Percentiles rank a stretch among this genome's conserved stretches.
These are phyloP conservation scores for Podaxis carcinomalis DNA, from an alignment of 768 basidiomycete species.

Conservation along the genomic window DNA sequence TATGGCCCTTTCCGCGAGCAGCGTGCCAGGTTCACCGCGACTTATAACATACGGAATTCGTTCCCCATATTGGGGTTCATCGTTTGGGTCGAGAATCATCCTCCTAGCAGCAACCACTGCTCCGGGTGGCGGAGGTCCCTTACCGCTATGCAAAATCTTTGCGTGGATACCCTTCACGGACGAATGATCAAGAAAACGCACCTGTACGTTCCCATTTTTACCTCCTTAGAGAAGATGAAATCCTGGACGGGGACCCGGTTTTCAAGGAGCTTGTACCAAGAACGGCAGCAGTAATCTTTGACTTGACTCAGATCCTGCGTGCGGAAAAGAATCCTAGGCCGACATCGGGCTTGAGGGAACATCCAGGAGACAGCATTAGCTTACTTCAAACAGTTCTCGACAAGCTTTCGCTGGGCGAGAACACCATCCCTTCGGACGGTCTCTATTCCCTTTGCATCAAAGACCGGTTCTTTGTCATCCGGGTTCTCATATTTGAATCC, in stretches of 20 bases:
- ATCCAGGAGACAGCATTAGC: constrained; percentile 11
- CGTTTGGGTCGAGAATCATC: constrained; percentile 67
- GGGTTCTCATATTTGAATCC: constrained; percentile 91
- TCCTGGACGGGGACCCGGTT: constrained; percentile 84
- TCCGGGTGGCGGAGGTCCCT: constrained; percentile 86
- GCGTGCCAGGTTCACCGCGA: constrained; percentile 53
- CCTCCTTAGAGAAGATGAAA: constrained; percentile 93
- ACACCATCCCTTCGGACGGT: constrained; percentile 93
- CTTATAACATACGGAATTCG: constrained; percentile 89
- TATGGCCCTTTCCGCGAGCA: constrained; percentile 39
- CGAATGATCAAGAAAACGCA: constrained; percentile 21
- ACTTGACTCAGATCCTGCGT: constrained; percentile 85
- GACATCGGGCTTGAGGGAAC: background rate
- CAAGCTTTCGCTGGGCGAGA: constrained; percentile 88
- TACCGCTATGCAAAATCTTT: constrained; percentile 50
- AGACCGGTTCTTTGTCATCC: constrained; percentile 72
- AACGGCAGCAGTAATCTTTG: constrained; percentile 80
- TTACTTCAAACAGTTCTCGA: constrained; percentile 85
- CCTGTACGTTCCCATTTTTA: constrained; percentile 93
- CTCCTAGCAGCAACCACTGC: constrained; percentile 79
- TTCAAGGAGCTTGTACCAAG: constrained; percentile 83
- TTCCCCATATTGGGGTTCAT: constrained; percentile 90
- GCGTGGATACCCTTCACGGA: background rate
- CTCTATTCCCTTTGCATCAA: constrained; percentile 98
- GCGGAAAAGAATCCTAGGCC: constrained; percentile 77